phyloP scores from a whole-genome alignment of 306 rosid species.

The Arachis stenosperma region DNA sequence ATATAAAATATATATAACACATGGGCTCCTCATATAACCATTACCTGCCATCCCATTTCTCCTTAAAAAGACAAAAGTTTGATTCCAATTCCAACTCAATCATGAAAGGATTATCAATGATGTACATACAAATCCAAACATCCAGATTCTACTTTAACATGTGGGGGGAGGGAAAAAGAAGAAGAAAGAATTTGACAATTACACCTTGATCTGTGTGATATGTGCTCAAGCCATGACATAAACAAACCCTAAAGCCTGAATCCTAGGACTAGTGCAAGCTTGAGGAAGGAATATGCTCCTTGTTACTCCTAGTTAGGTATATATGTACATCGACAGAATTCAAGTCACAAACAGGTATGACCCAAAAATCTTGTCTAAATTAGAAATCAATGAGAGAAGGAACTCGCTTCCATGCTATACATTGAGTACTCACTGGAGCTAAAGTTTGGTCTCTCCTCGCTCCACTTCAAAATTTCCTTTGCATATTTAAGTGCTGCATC shows the following conservation, averaged over 20 bases:
- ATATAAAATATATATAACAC: too few species aligned
- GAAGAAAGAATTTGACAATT: conserved; percentile 44
- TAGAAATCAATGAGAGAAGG: conserved; percentile 63
- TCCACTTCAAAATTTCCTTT: conserved; percentile 93
- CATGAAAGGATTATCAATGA: conserved; percentile 4
- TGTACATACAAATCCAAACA: conserved; percentile 43
- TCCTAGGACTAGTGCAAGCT: conserved; percentile 37
- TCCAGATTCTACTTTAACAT: conserved; percentile 43
- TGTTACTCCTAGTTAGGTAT: conserved; percentile 43
- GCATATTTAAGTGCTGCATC: conserved; percentile 86
- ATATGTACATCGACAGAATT: conserved; percentile 48
- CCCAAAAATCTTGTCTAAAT: conserved; percentile 46
- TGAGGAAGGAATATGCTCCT: conserved; percentile 31
- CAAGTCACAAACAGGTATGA: conserved; percentile 38
- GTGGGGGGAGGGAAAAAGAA: not conserved
- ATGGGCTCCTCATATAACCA: not conserved
- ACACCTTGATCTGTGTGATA: conserved; percentile 37
- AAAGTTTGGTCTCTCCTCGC: conserved; percentile 82
- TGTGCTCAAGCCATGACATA: conserved; percentile 34
- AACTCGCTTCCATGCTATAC: conserved; percentile 80
- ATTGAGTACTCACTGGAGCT: conserved; percentile 80
- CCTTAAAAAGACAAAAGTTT: conserved; percentile 12
- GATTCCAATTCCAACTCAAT: conserved; percentile 28
- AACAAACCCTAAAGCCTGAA: conserved; percentile 32
- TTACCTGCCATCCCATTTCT: too few species aligned